A percentile compares a stretch with the other conserved stretches of the same genome.
Conservation (phyloP, 1,284 basidiomycete species). For the Phlebopus sp. region DNA sequence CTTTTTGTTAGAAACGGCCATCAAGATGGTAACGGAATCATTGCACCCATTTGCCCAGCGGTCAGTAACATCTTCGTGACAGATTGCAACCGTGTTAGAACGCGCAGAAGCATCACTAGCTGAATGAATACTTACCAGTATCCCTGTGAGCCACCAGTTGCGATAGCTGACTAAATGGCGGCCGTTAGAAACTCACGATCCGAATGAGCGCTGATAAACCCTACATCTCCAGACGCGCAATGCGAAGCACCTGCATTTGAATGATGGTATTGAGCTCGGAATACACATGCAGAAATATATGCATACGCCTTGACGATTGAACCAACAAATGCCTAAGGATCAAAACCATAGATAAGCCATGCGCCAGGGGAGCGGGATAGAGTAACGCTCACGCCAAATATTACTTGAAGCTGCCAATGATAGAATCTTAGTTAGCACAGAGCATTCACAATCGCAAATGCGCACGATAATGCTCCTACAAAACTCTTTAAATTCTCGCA, state of each 20-base stretch:
- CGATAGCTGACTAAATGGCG: constrained; percentile 52
- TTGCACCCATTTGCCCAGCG: constrained; percentile 48
- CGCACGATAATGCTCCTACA: constrained; percentile 26
- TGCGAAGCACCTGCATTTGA: constrained; percentile 50
- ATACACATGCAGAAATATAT: neutral
- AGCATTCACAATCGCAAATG: neutral
- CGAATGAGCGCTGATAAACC: neutral
- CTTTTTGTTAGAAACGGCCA: constrained; percentile 4
- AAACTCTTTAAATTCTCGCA: constrained; percentile 7
- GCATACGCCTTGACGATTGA: constrained; percentile 60
- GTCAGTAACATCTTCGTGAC: constrained; percentile 42
- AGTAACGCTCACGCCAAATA: constrained; percentile 47
- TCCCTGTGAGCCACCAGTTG: constrained; percentile 50
- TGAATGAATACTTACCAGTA: constrained; percentile 46
- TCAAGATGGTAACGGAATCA: neutral
- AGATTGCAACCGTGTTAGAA: constrained; percentile 2
- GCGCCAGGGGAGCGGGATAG: neutral
- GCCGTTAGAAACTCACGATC: constrained; percentile 4
- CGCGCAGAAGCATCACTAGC: neutral
- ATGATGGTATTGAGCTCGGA: neutral
- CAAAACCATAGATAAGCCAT: neutral
- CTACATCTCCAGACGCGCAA: constrained; percentile 72
- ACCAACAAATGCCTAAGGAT: constrained; percentile 51
- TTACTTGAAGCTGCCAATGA: constrained; percentile 49
- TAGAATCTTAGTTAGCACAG: neutral